Evolutionary conservation across 371 early-diverging fungal genomes (phyloP).

Genomic region (Rhizopus stolonifer): DNA sequence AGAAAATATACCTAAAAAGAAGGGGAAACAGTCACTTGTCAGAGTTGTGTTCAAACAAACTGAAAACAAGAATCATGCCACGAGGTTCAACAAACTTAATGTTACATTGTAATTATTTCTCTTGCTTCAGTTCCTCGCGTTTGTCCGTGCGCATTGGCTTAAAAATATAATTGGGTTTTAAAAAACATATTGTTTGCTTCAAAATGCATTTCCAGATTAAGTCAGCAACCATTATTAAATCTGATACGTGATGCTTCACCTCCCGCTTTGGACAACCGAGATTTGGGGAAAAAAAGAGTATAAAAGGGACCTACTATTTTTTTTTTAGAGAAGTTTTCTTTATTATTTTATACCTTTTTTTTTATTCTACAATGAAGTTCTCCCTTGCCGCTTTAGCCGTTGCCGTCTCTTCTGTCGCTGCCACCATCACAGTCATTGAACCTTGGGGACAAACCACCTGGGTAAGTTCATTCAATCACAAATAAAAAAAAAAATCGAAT

Average conservation of each 20-base stretch:
- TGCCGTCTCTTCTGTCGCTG: constrained; percentile 10
- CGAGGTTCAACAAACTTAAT: constrained; percentile 1
- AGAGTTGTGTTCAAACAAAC: background rate
- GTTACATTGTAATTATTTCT: constrained; percentile 1
- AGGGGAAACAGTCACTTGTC: background rate
- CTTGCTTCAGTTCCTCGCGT: background rate
- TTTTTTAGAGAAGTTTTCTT: background rate
- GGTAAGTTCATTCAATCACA: background rate
- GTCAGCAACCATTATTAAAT: background rate
- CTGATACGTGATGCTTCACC: background rate
- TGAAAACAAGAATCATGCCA: background rate
- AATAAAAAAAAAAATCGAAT: too few species aligned
- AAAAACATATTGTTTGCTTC: background rate
- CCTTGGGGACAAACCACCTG: constrained; percentile 21
- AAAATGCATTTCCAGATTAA: background rate
- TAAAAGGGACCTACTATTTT: background rate
- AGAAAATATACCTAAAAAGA: background rate
- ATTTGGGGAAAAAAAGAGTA: background rate
- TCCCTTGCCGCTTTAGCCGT: constrained; percentile 16
- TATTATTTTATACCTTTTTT: background rate
- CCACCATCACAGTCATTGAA: constrained; percentile 16
- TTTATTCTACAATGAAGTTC: constrained; percentile 18
- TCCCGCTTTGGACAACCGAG: background rate
- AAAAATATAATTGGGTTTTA: background rate
- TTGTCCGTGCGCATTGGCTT: background rate